A percentile compares a stretch with the other conserved stretches of the same genome.
These are phyloP conservation scores for Aspergillus baeticus DNA, from an alignment of 495 filamentous ascomycete genomes.

Conservation along the genomic window DNA sequence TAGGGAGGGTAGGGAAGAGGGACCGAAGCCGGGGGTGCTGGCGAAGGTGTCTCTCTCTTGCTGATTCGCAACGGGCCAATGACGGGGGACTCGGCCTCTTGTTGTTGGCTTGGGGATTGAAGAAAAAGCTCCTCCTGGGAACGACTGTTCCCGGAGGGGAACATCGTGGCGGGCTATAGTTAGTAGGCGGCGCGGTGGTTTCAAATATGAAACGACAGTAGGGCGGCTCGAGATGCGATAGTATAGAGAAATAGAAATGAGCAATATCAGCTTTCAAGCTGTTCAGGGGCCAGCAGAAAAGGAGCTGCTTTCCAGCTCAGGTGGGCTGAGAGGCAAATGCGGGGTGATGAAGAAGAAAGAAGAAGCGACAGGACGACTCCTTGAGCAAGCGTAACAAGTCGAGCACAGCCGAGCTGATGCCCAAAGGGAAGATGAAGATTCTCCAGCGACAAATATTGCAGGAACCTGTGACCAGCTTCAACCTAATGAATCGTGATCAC, in stretches of 20 bases:
- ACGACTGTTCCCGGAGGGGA: constrained; percentile 48
- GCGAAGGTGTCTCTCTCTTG: constrained; percentile 57
- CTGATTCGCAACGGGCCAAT: constrained; percentile 84
- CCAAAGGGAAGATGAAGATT: not conserved
- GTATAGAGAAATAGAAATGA: not conserved
- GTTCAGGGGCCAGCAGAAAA: not conserved
- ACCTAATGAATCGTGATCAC: constrained; percentile 7
- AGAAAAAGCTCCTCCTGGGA: constrained; percentile 77
- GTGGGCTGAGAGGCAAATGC: constrained; percentile 8
- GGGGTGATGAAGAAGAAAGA: constrained; percentile 5
- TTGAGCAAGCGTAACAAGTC: not conserved
- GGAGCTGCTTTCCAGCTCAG: not conserved
- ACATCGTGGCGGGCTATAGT: constrained; percentile 29
- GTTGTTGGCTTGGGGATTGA: constrained; percentile 44
- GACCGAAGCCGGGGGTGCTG: constrained; percentile 33
- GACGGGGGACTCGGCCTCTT: constrained; percentile 61
- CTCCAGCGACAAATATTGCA: not conserved
- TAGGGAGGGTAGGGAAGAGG: constrained; percentile 67
- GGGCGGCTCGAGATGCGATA: not conserved
- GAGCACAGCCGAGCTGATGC: not conserved
- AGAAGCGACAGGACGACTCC: not conserved
- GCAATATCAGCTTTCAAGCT: not conserved
- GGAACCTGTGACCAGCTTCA: not conserved
- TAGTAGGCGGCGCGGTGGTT: not conserved
- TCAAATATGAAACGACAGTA: not conserved